Evolutionary conservation across 1,284 basidiomycete species (phyloP).

Genomic region (Mycena citricolor): DNA sequence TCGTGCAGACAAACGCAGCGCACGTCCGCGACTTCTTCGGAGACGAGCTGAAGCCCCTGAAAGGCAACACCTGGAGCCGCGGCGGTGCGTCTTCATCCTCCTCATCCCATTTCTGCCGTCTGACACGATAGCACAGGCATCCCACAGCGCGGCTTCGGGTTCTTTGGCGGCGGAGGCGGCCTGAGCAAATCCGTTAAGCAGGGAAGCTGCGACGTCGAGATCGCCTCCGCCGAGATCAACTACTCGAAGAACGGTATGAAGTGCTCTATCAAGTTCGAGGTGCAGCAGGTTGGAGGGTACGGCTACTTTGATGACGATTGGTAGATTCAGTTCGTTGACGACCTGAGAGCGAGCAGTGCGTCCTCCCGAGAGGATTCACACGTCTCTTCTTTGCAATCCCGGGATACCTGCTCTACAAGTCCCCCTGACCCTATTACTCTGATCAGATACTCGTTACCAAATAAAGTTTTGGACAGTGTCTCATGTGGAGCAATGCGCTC

Average conservation of each 20-base stretch:
- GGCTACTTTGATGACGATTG: conserved; percentile 13
- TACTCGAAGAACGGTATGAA: conserved; percentile 45
- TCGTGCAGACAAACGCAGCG: conserved; percentile 18
- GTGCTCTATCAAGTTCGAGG: conserved; percentile 41
- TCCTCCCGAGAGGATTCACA: no score
- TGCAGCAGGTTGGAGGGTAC: conserved; percentile 29
- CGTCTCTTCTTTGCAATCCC: no score
- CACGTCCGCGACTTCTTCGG: conserved; percentile 35
- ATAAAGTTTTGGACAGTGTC: no score
- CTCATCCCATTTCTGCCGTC: neutral
- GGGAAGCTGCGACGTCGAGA: conserved; percentile 33
- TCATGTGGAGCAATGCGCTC: no score
- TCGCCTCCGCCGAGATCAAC: conserved; percentile 36
- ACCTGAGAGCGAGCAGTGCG: no score
- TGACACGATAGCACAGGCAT: conserved; percentile 27
- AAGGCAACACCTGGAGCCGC: conserved; percentile 36
- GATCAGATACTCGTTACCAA: no score
- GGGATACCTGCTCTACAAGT: no score
- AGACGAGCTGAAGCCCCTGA: conserved; percentile 36
- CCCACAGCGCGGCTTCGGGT: conserved; percentile 20
- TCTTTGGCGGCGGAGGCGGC: conserved; percentile 22
- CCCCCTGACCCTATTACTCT: no score
- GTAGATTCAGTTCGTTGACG: neutral
- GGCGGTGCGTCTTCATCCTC: conserved; percentile 22
- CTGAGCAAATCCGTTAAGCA: conserved; percentile 38